Evolutionary conservation across 108 stramenopile genomes (phyloP).

Genomic region (Skeletonema grethae): DNA sequence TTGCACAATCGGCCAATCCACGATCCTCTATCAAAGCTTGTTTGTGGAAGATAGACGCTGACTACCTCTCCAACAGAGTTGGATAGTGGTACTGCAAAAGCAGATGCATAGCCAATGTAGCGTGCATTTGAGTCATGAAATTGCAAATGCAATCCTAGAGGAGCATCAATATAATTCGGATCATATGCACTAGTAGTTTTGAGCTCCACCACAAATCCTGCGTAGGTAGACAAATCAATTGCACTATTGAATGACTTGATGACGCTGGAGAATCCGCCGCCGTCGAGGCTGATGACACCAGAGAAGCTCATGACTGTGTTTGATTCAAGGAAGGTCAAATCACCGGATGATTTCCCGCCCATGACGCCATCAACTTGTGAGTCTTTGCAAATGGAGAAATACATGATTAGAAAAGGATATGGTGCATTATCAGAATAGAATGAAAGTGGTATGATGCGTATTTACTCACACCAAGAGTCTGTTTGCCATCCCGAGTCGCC

Average conservation of each 20-base stretch:
- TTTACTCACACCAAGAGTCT: no score
- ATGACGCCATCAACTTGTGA: no score
- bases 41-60: conserved; percentile 1
- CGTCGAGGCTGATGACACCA: not conserved
- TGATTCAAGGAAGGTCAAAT: not conserved
- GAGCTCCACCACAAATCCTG: not conserved
- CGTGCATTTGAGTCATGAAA: not conserved
- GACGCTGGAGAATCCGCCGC: not conserved
- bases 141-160: not conserved
- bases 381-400: no score
- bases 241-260: not conserved
- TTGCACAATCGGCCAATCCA: not conserved
- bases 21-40: not conserved
- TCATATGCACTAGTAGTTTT: not conserved
- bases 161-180: not conserved
- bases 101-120: not conserved
- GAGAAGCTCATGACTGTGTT: not conserved
- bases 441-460: no score
- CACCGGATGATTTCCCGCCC: no score
- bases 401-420: no score
- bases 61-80: not conserved
- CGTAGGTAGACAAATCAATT: not conserved
- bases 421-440: no score
- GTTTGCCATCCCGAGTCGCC: no score
- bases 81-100: not conserved